Evolutionary conservation across 306 rosid genomes (phyloP).

Genomic region (Nissolia schottii): DNA sequence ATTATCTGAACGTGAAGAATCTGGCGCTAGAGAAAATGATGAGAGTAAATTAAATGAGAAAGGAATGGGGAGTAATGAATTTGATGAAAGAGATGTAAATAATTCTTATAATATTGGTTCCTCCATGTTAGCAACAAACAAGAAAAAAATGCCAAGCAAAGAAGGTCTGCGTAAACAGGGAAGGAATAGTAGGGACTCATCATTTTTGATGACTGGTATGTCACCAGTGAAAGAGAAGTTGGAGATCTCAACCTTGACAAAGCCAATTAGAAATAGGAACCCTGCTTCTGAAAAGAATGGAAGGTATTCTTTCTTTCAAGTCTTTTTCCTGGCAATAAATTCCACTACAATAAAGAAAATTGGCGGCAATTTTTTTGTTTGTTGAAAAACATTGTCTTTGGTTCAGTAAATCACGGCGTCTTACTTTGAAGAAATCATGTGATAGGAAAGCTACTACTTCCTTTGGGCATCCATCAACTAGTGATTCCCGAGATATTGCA

Average conservation of each 20-base stretch:
- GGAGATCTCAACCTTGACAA: slow-evolving; percentile 45
- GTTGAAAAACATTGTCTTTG: neutral
- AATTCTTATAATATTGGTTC: slow-evolving; percentile 40
- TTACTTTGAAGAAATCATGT: slow-evolving; percentile 63
- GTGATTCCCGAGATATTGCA: slow-evolving; percentile 48
- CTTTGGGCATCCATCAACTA: slow-evolving; percentile 47
- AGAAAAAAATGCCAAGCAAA: slow-evolving; percentile 43
- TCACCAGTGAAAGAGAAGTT: slow-evolving; percentile 53
- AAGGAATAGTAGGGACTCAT: slow-evolving; percentile 54
- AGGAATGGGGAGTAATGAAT: slow-evolving; percentile 41
- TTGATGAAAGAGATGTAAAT: slow-evolving; percentile 43
- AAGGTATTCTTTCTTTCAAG: slow-evolving; percentile 44
- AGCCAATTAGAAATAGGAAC: slow-evolving; percentile 51
- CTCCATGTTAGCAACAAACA: slow-evolving; percentile 33
- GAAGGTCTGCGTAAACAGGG: slow-evolving; percentile 64
- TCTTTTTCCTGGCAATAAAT: neutral
- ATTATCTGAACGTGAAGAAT: slow-evolving; percentile 79
- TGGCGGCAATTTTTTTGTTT: neutral
- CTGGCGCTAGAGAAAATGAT: slow-evolving; percentile 54
- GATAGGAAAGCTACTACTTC: slow-evolving; percentile 59
- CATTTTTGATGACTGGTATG: slow-evolving; percentile 45
- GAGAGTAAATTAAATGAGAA: slow-evolving; percentile 63
- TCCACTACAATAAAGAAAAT: neutral
- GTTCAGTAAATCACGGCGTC: slow-evolving; percentile 79
- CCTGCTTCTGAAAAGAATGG: slow-evolving; percentile 60